These are phyloP conservation scores for Lophium mytilinum DNA, from an alignment of 495 filamentous ascomycete genomes.

Conservation along the genomic window DNA sequence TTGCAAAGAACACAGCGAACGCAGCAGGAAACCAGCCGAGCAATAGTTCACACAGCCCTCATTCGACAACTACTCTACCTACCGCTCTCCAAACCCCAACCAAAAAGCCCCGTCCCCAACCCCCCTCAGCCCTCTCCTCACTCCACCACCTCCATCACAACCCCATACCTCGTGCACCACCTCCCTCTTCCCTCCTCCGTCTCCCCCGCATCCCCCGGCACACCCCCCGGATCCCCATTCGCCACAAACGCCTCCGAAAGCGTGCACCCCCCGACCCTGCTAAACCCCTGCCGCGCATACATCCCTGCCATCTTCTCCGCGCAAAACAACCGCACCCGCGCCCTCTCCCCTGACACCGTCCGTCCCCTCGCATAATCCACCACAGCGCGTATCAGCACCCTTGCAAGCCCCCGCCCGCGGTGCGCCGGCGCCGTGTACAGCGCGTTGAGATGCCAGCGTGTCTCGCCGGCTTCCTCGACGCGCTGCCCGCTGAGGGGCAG, in stretches of 20 bases:
- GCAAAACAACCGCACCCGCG: conserved; percentile 8
- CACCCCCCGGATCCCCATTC: conserved; percentile 3
- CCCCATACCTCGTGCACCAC: conserved; percentile 7
- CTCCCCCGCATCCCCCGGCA: conserved; percentile 7
- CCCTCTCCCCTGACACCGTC: neutral
- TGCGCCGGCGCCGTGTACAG: conserved; percentile 6
- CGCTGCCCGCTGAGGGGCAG: conserved; percentile 8
- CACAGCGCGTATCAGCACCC: neutral
- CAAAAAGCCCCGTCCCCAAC: too few relatives aligned
- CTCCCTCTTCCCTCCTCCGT: neutral
- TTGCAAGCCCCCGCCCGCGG: conserved; percentile 8
- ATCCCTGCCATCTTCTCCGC: neutral
- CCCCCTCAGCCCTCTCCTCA: neutral
- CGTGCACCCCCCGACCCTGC: neutral
- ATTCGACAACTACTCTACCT: too few relatives aligned
- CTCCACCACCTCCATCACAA: conserved; percentile 9
- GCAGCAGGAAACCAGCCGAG: too few relatives aligned
- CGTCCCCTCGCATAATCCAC: neutral
- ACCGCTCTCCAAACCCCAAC: too few relatives aligned
- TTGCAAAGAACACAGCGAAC: too few relatives aligned
- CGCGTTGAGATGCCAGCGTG: conserved; percentile 6
- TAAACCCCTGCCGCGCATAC: conserved; percentile 11
- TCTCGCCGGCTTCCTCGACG: neutral
- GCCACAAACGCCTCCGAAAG: conserved; percentile 6
- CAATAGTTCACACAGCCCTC: too few relatives aligned